Percentiles rank a stretch among this genome's conserved stretches.
These are phyloP conservation scores for Microdochium trichocladiopsis DNA, from an alignment of 2,329 filamentous ascomycete genomes.

Conservation along the genomic window DNA sequence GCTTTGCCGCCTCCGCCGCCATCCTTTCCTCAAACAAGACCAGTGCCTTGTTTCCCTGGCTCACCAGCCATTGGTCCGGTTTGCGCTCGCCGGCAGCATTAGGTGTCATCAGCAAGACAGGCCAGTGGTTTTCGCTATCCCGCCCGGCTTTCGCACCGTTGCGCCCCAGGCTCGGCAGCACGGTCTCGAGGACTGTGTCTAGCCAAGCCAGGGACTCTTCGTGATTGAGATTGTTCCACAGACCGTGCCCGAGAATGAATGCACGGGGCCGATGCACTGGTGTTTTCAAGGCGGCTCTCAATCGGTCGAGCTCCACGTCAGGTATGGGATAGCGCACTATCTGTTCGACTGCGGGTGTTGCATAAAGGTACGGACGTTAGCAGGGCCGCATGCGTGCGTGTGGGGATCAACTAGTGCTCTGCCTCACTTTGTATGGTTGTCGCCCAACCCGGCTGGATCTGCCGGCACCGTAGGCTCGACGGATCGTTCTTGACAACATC, in stretches of 20 bases:
- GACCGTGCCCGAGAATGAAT: constrained; percentile 37
- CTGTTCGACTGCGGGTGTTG: constrained; percentile 28
- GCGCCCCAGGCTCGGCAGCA: constrained; percentile 13
- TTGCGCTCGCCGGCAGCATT: constrained; percentile 37
- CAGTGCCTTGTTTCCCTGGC: constrained; percentile 39
- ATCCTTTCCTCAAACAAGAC: constrained; percentile 35
- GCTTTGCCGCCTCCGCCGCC: constrained; percentile 20
- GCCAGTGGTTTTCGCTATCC: constrained; percentile 7
- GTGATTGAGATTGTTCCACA: constrained; percentile 38
- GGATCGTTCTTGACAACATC: constrained; percentile 35
- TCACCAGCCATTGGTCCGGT: constrained; percentile 35
- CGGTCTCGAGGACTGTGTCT: constrained; percentile 23
- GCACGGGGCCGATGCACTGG: constrained; percentile 25
- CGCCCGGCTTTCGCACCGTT: constrained; percentile 8
- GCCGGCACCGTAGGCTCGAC: constrained; percentile 28
- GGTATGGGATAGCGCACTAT: constrained; percentile 35
- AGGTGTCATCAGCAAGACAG: constrained; percentile 31
- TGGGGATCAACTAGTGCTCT: too few species aligned
- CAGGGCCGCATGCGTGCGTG: neutral
- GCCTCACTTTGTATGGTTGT: constrained; percentile 17
- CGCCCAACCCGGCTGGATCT: constrained; percentile 19
- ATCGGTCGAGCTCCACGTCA: constrained; percentile 26
- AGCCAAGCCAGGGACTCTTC: constrained; percentile 32
- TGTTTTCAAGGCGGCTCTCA: constrained; percentile 24
- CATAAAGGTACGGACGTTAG: neutral